Conservation (phyloP, 2,329 filamentous ascomycete species). For the Penicillium sp. region DNA sequence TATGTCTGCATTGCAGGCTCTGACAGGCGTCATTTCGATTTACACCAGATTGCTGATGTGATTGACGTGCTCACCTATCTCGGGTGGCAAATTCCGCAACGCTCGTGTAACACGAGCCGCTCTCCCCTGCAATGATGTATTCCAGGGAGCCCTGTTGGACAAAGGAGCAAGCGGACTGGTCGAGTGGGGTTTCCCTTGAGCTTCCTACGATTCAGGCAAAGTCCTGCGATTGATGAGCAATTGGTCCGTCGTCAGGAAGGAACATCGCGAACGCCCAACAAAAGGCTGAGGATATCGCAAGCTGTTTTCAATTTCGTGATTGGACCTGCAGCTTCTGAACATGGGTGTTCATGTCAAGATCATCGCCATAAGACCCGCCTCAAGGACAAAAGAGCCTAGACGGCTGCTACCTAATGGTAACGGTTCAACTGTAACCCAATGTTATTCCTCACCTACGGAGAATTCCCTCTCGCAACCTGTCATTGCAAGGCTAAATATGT, state of each 20-base stretch:
- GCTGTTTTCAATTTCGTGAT: not conserved
- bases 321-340: constrained; percentile 6
- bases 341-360: not conserved
- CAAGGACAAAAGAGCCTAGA: not conserved
- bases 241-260: not conserved
- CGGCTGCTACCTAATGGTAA: constrained; percentile 10
- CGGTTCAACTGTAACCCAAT: constrained; percentile 16
- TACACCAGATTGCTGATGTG: constrained; percentile 10
- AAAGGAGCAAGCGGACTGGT: constrained; percentile 10
- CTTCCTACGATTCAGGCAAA: not conserved
- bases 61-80: constrained; percentile 22
- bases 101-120: constrained; percentile 30
- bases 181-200: not conserved
- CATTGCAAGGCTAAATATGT: not conserved
- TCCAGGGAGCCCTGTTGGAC: constrained; percentile 36
- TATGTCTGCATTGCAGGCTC: constrained; percentile 15
- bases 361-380: not conserved
- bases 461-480: constrained; percentile 4
- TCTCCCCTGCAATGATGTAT: constrained; percentile 35
- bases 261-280: not conserved
- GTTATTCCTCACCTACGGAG: constrained; percentile 6
- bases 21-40: constrained; percentile 7
- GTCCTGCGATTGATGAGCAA: not conserved
- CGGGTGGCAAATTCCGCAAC: constrained; percentile 35
- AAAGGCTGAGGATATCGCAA: constrained; percentile 1